phyloP scores from a whole-genome alignment of 495 filamentous ascomycete species.

The Lepidopterella palustris region DNA sequence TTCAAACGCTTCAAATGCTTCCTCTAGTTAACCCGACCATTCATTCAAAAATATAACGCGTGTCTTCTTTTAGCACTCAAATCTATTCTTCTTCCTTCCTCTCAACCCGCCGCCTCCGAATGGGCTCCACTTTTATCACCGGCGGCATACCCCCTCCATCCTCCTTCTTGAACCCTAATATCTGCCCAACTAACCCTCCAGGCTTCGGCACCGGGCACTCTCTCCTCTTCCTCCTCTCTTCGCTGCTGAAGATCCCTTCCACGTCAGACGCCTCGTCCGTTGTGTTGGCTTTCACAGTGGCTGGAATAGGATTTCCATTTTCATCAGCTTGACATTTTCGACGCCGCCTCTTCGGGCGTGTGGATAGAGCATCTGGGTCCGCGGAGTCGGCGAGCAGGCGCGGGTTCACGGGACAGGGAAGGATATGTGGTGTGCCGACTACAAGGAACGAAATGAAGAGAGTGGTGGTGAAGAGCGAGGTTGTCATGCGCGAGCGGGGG shows the following conservation, averaged over 20 bases:
- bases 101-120: not conserved
- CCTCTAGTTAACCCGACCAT: not conserved
- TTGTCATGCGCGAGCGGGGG: constrained; percentile 83
- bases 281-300: constrained; percentile 6
- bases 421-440: constrained; percentile 82
- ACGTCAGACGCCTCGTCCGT: constrained; percentile 12
- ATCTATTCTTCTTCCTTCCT: not conserved
- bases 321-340: constrained; percentile 17
- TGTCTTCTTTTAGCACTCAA: not conserved
- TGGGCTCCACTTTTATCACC: not conserved
- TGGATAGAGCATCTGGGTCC: constrained; percentile 55
- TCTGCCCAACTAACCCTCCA: constrained; percentile 61
- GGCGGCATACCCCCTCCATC: not conserved
- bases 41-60: not conserved
- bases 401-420: constrained; percentile 81
- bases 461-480: constrained; percentile 91
- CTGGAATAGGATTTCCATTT: not conserved
- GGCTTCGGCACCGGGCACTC: constrained; percentile 86
- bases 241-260: not conserved
- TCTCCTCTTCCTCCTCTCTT: constrained; percentile 14
- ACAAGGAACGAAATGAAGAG: constrained; percentile 84
- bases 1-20: too few relatives aligned
- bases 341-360: constrained; percentile 37
- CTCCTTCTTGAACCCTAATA: constrained; percentile 58
- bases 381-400: constrained; percentile 55